A percentile compares a stretch with the other conserved stretches of the same genome.
Conservation (phyloP, 2,329 filamentous ascomycete genomes). For the Bipolaris victoriae region DNA sequence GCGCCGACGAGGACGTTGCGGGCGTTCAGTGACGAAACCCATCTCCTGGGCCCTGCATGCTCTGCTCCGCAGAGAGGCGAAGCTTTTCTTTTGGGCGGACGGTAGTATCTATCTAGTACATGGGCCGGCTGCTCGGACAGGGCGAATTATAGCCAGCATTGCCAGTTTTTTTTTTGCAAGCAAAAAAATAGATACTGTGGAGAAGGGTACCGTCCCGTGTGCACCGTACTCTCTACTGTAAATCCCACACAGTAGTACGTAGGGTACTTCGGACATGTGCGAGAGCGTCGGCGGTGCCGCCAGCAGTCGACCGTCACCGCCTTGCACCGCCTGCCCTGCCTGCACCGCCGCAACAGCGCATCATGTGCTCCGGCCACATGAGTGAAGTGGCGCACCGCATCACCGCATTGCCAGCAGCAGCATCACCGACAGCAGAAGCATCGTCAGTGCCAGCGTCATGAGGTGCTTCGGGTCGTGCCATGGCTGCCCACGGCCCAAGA, state of each 20-base stretch:
- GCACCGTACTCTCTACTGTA: too few relatives aligned
- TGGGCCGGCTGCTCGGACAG: slow-evolving; percentile 32
- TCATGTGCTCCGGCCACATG: slow-evolving; percentile 17
- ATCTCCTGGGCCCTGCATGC: slow-evolving; percentile 18
- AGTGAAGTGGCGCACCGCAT: slow-evolving; percentile 24
- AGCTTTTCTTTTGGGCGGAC: slow-evolving; percentile 26
- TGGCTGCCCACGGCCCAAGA: slow-evolving; percentile 18
- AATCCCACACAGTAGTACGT: not conserved
- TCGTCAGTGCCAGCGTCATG: slow-evolving; percentile 14
- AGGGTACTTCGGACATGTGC: slow-evolving; percentile 11
- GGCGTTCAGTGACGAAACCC: slow-evolving; percentile 37
- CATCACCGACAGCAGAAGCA: not conserved
- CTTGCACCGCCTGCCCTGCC: slow-evolving; percentile 16
- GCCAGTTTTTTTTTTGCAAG: not conserved
- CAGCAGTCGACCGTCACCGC: slow-evolving; percentile 12
- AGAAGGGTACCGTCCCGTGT: too few relatives aligned
- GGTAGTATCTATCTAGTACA: slow-evolving; percentile 32
- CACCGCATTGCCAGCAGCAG: not conserved
- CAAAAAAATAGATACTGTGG: slow-evolving; percentile 1
- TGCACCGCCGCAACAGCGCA: slow-evolving; percentile 35
- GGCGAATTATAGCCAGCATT: slow-evolving; percentile 20
- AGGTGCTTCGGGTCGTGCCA: not conserved
- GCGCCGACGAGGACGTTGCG: slow-evolving; percentile 21
- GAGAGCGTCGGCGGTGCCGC: slow-evolving; percentile 33
- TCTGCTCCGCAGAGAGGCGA: slow-evolving; percentile 18